phyloP scores from a whole-genome alignment of 352 stramenopile species.

The Phytophthora brassicae region DNA sequence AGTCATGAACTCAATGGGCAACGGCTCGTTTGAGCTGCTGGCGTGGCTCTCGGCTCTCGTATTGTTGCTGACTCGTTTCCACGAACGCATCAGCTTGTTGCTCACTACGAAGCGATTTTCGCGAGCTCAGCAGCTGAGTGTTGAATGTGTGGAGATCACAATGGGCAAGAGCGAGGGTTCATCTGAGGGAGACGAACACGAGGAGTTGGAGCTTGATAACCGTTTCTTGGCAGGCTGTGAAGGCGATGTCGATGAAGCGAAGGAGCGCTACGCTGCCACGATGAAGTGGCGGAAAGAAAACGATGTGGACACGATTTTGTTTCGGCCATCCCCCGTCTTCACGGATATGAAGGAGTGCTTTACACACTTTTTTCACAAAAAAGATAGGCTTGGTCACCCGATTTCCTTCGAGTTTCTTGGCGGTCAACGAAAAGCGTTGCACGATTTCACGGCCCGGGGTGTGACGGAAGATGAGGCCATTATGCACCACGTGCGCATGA shows the following conservation, averaged over 20 bases:
- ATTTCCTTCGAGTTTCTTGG: slow-evolving; percentile 64
- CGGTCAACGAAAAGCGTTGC: slow-evolving; percentile 58
- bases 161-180: slow-evolving; percentile 48
- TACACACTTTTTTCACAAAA: slow-evolving; percentile 69
- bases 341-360: slow-evolving; percentile 64
- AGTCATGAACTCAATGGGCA: slow-evolving; percentile 47
- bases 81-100: slow-evolving; percentile 54
- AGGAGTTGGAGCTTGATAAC: slow-evolving; percentile 51
- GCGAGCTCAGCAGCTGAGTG: slow-evolving; percentile 32
- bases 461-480: slow-evolving; percentile 62
- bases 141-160: slow-evolving; percentile 44
- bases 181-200: slow-evolving; percentile 24
- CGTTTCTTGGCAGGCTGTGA: slow-evolving; percentile 72
- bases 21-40: slow-evolving; percentile 46
- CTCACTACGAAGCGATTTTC: slow-evolving; percentile 55
- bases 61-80: slow-evolving; percentile 56
- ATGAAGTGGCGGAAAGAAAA: slow-evolving; percentile 71
- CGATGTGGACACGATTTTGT: slow-evolving; percentile 68
- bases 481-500: slow-evolving; percentile 64
- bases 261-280: slow-evolving; percentile 59
- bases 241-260: slow-evolving; percentile 68
- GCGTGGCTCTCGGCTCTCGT: slow-evolving; percentile 54
- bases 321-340: slow-evolving; percentile 57
- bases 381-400: slow-evolving; percentile 56
- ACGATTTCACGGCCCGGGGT: slow-evolving; percentile 54